These are phyloP conservation scores for Aspergillus bridgeri DNA, from an alignment of 495 filamentous ascomycete genomes.

Conservation along the genomic window DNA sequence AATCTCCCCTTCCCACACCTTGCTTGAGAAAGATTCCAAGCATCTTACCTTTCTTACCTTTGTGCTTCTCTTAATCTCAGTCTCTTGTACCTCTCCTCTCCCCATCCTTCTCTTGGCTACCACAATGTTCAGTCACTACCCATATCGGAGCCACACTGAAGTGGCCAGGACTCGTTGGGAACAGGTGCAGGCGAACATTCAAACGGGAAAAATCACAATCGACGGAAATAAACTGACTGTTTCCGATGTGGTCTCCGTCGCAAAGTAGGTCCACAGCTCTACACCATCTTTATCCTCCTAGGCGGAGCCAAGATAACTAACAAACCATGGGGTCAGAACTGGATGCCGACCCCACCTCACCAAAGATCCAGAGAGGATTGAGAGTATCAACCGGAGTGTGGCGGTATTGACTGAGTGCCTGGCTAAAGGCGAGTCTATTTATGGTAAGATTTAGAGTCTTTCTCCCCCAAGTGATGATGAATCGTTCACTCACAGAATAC, in stretches of 20 bases:
- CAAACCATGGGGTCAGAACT: not conserved
- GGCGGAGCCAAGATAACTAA: not conserved
- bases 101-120: not conserved
- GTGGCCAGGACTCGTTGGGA: not conserved
- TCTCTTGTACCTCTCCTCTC: not conserved
- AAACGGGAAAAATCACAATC: not conserved
- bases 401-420: slow-evolving; percentile 15
- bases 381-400: slow-evolving; percentile 13
- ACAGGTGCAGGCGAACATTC: not conserved
- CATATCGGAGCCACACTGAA: not conserved
- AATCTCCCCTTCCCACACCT: not conserved
- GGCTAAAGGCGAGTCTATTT: slow-evolving; percentile 14
- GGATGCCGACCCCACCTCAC: not conserved
- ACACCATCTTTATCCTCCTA: not conserved
- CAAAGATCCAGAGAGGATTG: slow-evolving; percentile 11
- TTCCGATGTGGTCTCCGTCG: slow-evolving; percentile 17
- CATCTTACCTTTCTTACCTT: not conserved
- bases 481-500: not conserved
- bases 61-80: not conserved
- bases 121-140: not conserved
- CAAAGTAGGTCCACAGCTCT: slow-evolving; percentile 3
- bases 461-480: too few species aligned
- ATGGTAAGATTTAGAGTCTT: slow-evolving; percentile 5
- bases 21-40: not conserved
- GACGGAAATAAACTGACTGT: slow-evolving; percentile 19